Evolutionary conservation across 805 yeast genomes (phyloP).

Genomic region (Saccharomycopsis sp.): DNA sequence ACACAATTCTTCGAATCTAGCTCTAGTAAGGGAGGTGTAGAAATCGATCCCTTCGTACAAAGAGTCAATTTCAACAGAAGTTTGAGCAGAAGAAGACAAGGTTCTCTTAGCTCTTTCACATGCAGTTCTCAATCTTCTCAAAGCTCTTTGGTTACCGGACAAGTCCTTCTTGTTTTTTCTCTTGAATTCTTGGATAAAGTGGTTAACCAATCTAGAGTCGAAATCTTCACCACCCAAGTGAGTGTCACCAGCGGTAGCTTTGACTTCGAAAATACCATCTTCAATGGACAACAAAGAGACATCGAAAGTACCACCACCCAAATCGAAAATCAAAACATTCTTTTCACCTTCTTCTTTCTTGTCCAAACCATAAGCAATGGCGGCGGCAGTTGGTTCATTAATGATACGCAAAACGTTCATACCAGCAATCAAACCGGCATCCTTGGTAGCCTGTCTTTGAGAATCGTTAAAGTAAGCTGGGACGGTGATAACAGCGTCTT

Average conservation of each 20-base stretch:
- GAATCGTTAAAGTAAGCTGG: constrained; percentile 87
- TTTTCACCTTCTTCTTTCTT: constrained; percentile 71
- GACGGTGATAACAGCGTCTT: constrained; percentile 79
- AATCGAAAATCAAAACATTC: constrained; percentile 87
- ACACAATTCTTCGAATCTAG: constrained; percentile 97
- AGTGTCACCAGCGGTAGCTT: constrained; percentile 78
- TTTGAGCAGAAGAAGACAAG: constrained; percentile 92
- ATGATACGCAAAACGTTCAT: constrained; percentile 76
- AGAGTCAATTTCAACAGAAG: constrained; percentile 94
- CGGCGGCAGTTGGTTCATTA: constrained; percentile 94
- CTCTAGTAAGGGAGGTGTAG: constrained; percentile 96
- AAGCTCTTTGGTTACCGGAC: constrained; percentile 88
- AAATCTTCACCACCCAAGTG: constrained; percentile 99
- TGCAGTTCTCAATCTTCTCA: constrained; percentile 97
- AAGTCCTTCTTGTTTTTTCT: constrained; percentile 96
- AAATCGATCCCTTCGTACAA: constrained; percentile 94
- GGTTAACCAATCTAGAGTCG: constrained; percentile 92
- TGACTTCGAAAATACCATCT: constrained; percentile 95
- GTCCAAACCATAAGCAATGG: constrained; percentile 92
- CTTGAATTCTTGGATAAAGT: constrained; percentile 92
- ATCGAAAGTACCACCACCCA: constrained; percentile 99
- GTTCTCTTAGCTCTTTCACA: constrained; percentile 99
- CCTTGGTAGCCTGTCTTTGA: constrained; percentile 86
- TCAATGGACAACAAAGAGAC: constrained; percentile 88
- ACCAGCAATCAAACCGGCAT: constrained; percentile 83